These are phyloP conservation scores for Gossypium trilobum DNA, from an alignment of 441 rosid species.

Conservation along the genomic window DNA sequence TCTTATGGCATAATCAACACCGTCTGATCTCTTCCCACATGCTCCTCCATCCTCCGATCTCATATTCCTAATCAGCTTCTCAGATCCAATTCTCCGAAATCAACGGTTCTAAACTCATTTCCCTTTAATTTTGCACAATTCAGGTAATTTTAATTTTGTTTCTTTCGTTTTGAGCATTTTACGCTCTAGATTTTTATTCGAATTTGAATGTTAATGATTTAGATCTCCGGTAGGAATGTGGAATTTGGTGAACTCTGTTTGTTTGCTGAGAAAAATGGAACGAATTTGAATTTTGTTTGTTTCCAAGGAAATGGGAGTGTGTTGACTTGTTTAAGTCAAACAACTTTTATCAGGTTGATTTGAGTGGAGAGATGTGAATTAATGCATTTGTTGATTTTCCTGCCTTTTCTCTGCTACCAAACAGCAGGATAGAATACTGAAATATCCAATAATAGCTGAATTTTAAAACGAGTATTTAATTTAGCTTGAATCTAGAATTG, in stretches of 20 bases:
- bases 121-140: not conserved
- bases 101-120: constrained; percentile 1
- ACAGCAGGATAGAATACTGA: not conserved
- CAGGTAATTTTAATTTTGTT: constrained; percentile 7
- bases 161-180: not conserved
- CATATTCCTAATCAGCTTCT: not conserved
- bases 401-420: not conserved
- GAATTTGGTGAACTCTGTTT: constrained; percentile 10
- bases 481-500: not conserved
- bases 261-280: constrained; percentile 10
- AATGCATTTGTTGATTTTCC: not conserved
- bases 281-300: not conserved
- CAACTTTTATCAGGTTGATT: not conserved
- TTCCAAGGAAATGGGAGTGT: not conserved
- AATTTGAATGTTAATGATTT: not conserved
- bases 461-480: not conserved
- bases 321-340: not conserved
- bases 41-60: not conserved
- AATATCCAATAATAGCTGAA: not conserved
- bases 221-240: constrained; percentile 5
- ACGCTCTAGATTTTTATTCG: not conserved
- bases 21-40: constrained; percentile 13
- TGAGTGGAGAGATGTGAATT: not conserved
- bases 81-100: not conserved
- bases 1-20: constrained; percentile 19